These are phyloP conservation scores for Pichia nakasei DNA, from an alignment of 805 yeast genomes.

Conservation along the genomic window DNA sequence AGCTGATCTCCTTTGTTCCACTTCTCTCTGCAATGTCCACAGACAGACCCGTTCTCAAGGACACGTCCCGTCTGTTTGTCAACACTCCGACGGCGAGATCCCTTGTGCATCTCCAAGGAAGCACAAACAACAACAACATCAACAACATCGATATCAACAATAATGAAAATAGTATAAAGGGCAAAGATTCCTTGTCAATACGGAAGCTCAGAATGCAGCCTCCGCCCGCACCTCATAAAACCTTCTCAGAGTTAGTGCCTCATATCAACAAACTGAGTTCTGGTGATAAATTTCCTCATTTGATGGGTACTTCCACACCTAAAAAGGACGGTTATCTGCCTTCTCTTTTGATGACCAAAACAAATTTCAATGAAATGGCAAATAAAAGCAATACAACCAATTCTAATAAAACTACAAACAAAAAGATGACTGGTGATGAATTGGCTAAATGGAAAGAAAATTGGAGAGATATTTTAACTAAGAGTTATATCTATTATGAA, in stretches of 20 bases:
- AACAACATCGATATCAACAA: background rate
- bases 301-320: conserved; percentile 13
- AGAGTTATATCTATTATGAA: conserved; percentile 51
- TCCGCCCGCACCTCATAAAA: background rate
- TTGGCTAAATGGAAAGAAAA: conserved; percentile 48
- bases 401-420: conserved; percentile 8
- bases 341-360: conserved; percentile 1
- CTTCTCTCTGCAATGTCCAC: background rate
- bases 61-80: conserved; percentile 21
- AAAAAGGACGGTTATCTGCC: conserved; percentile 13
- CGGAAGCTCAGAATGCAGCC: background rate
- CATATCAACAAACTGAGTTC: conserved; percentile 8
- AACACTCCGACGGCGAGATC: conserved; percentile 7
- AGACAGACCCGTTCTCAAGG: conserved; percentile 20
- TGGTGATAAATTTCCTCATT: conserved; percentile 1
- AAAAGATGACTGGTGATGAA: conserved; percentile 30
- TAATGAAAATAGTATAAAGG: too few relatives aligned
- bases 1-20: too few relatives aligned
- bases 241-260: background rate
- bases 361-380: background rate
- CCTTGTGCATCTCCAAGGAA: background rate
- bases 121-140: background rate
- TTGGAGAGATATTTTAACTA: conserved; percentile 52
- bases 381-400: background rate
- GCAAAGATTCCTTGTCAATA: too few relatives aligned